phyloP scores from a whole-genome alignment of 75 land plant genomes.

The Cryptomeria japonica region DNA sequence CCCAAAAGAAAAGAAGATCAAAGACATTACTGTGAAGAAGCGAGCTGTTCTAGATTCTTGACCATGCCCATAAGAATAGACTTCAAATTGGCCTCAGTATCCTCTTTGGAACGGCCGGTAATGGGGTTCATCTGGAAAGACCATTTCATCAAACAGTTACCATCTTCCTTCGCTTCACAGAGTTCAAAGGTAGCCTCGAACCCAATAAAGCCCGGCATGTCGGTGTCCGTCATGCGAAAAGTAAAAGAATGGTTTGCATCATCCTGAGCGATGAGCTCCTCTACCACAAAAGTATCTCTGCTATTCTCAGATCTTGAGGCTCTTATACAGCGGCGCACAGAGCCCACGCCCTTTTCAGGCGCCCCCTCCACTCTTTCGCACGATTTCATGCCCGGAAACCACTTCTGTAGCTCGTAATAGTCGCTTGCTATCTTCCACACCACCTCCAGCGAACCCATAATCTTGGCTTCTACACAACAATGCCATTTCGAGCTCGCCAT shows the following conservation, averaged over 20 bases:
- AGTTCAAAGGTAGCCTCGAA: constrained; percentile 32
- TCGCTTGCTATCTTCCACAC: constrained; percentile 44
- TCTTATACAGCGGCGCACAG: constrained; percentile 30
- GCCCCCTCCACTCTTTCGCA: constrained; percentile 34
- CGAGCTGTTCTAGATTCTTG: no score
- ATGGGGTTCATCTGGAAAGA: constrained; percentile 21
- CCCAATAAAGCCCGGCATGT: constrained; percentile 20
- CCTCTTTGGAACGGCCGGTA: constrained; percentile 19
- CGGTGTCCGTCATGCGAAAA: constrained; percentile 29
- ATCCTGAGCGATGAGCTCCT: constrained; percentile 18
- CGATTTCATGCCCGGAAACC: constrained; percentile 25
- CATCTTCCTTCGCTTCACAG: neutral
- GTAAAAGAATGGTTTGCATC: constrained; percentile 8
- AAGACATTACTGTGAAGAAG: no score
- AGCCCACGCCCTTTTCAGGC: constrained; percentile 19
- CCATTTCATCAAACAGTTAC: constrained; percentile 18
- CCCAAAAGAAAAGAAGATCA: no score
- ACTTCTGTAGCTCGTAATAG: constrained; percentile 37
- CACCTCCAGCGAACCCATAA: constrained; percentile 18
- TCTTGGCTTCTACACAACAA: constrained; percentile 19
- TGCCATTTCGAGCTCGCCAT: constrained; percentile 30
- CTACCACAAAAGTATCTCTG: constrained; percentile 20
- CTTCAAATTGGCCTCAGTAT: neutral
- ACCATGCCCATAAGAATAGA: neutral
- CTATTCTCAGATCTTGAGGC: constrained; percentile 12